Evolutionary conservation across 495 filamentous ascomycete species (phyloP).

Genomic region (Xylaria flabelliformis): DNA sequence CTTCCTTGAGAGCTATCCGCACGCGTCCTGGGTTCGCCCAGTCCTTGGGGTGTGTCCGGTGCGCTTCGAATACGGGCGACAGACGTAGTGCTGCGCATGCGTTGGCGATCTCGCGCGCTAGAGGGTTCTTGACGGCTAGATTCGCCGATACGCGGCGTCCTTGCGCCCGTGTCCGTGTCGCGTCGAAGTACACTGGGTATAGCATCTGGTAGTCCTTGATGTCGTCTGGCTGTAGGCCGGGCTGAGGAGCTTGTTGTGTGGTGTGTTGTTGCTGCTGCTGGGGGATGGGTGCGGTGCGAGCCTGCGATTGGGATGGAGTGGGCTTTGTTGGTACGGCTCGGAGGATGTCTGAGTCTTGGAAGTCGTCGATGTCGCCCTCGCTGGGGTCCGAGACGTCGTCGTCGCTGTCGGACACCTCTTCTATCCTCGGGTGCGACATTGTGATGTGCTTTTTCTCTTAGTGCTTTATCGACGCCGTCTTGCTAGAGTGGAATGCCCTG

Average conservation of each 20-base stretch:
- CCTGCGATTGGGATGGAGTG: conserved; percentile 22
- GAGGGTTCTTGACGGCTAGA: conserved; percentile 80
- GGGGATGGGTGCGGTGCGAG: not conserved
- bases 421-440: conserved; percentile 87
- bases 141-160: conserved; percentile 77
- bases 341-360: conserved; percentile 56
- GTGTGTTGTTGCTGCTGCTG: conserved; percentile 54
- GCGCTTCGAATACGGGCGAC: conserved; percentile 82
- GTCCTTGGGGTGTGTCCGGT: conserved; percentile 92
- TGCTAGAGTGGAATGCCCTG: not conserved
- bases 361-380: conserved; percentile 68
- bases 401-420: conserved; percentile 85
- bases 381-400: conserved; percentile 76
- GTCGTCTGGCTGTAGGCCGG: conserved; percentile 50
- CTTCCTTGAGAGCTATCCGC: conserved; percentile 72
- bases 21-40: conserved; percentile 97
- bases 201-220: conserved; percentile 78
- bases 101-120: conserved; percentile 88
- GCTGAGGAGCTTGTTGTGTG: conserved; percentile 31
- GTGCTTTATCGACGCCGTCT: not conserved
- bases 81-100: conserved; percentile 78
- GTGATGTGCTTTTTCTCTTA: conserved; percentile 25
- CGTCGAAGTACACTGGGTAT: conserved; percentile 95
- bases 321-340: conserved; percentile 34
- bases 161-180: conserved; percentile 70